Conservation (phyloP, 257 asterid genomes). For the Fraxinus americana region DNA sequence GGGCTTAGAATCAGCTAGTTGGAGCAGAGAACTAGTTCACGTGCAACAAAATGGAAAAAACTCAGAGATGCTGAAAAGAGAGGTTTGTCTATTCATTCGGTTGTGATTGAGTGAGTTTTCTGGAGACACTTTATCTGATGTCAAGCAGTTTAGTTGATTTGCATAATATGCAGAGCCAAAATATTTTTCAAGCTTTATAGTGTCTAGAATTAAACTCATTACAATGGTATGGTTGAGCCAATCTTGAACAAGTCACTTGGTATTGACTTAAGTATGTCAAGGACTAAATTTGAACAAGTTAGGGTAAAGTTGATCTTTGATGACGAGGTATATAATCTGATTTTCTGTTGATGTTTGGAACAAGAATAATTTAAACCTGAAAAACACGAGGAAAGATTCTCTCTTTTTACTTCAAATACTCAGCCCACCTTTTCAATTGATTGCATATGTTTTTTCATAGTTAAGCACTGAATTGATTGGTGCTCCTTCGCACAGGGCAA, state of each 20-base stretch:
- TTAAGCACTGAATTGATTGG: neutral
- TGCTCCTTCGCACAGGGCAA: conserved; percentile 52
- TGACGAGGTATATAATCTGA: neutral
- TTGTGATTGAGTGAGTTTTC: too few species aligned
- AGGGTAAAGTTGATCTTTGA: neutral
- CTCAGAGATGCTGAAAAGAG: too few species aligned
- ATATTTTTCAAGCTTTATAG: too few species aligned
- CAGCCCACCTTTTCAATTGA: neutral
- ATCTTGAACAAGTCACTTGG: neutral
- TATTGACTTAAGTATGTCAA: neutral
- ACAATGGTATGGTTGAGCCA: neutral
- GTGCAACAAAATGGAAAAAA: too few species aligned
- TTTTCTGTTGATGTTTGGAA: neutral
- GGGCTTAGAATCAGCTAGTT: too few species aligned
- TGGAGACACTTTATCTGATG: too few species aligned
- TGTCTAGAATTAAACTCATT: too few species aligned
- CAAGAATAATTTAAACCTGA: neutral
- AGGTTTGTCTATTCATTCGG: too few species aligned
- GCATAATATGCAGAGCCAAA: too few species aligned
- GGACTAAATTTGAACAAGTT: neutral
- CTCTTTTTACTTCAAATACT: neutral
- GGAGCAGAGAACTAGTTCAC: too few species aligned
- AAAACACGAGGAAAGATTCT: neutral
- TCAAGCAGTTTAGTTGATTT: too few species aligned
- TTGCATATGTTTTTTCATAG: neutral